Percentiles rank a stretch among this genome's conserved stretches.
Conservation (phyloP, 129 eudicot species). For the Gnaphalium uliginosum region DNA sequence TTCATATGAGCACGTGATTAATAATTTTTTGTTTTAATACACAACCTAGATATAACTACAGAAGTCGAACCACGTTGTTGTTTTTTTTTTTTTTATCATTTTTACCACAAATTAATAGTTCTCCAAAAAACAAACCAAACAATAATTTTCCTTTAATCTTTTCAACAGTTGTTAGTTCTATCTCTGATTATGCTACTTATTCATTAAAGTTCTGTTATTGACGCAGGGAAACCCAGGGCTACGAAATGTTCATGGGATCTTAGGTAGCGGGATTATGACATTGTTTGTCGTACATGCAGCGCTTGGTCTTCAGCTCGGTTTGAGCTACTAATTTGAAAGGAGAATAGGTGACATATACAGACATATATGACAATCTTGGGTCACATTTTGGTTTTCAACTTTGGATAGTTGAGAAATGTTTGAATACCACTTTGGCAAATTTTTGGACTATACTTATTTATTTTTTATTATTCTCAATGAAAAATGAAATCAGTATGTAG, state of each 20-base stretch:
- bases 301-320: conserved; percentile 90
- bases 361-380: not conserved
- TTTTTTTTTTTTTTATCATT: not conserved
- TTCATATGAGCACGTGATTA: too few relatives aligned
- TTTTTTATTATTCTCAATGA: too few relatives aligned
- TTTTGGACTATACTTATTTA: not conserved
- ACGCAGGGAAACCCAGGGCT: conserved; percentile 83
- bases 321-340: conserved; percentile 51
- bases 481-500: not conserved
- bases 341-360: not conserved
- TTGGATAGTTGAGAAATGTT: too few relatives aligned
- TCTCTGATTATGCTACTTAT: not conserved
- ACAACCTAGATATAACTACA: too few relatives aligned
- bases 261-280: conserved; percentile 95
- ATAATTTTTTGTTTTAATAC: too few relatives aligned
- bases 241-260: conserved; percentile 82
- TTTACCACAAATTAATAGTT: too few relatives aligned
- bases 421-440: not conserved
- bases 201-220: not conserved
- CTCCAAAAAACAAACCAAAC: too few relatives aligned
- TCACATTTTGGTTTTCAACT: not conserved
- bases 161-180: too few relatives aligned
- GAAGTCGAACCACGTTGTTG: too few relatives aligned
- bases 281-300: conserved; percentile 89
- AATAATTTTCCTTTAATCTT: too few relatives aligned